Evolutionary conservation across 306 rosid species (phyloP).

Genomic region (Cucurbita argyrosperma): DNA sequence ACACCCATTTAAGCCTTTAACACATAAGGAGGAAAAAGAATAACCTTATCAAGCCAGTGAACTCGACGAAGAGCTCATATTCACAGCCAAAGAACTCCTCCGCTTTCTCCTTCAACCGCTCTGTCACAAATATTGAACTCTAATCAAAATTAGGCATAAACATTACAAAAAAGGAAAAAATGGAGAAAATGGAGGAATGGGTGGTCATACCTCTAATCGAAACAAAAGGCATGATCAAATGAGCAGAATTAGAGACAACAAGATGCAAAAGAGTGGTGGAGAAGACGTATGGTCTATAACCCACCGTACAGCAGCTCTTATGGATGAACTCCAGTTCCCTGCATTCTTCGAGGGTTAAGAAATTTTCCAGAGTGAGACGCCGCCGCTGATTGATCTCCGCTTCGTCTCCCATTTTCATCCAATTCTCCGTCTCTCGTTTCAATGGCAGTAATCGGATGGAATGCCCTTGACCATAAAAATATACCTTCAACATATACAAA

Average conservation of each 20-base stretch:
- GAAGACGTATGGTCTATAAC: conserved; percentile 75
- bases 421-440: not conserved
- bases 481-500: not conserved
- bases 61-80: conserved; percentile 68
- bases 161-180: not conserved
- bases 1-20: not conserved
- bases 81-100: conserved; percentile 75
- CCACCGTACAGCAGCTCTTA: conserved; percentile 75
- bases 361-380: conserved; percentile 5
- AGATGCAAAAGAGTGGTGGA: conserved; percentile 86
- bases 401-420: conserved; percentile 1
- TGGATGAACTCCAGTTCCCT: conserved; percentile 77
- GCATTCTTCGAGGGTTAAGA: conserved; percentile 3
- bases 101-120: conserved; percentile 75
- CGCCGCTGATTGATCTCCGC: not conserved
- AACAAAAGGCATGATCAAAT: conserved; percentile 57
- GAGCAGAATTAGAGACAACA: conserved; percentile 54
- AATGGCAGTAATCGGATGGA: not conserved
- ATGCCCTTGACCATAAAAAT: not conserved
- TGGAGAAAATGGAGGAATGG: not conserved
- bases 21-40: not conserved
- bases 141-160: not conserved
- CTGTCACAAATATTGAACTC: conserved; percentile 25
- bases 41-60: conserved; percentile 88
- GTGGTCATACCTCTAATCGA: conserved; percentile 45